phyloP scores from a whole-genome alignment of 164 flowering plant genomes.

The Dillenia suffruticosa region DNA sequence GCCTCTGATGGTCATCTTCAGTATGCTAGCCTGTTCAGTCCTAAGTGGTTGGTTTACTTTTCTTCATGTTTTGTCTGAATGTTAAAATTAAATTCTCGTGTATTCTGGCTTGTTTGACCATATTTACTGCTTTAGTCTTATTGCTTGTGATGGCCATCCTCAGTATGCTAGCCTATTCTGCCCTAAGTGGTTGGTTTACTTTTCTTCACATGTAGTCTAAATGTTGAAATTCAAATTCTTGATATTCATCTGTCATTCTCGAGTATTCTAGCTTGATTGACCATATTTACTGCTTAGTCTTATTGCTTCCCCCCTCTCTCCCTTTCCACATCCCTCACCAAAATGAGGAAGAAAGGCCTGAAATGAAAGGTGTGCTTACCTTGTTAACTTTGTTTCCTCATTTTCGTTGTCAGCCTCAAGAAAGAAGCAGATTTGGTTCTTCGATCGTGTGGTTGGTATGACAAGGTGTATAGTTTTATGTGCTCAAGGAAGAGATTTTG shows the following conservation, averaged over 20 bases:
- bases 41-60: no score
- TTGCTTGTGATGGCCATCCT: no score
- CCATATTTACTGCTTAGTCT: not conserved
- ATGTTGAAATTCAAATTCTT: no score
- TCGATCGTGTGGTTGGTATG: constrained; percentile 71
- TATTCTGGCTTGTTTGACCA: not conserved
- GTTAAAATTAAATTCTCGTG: no score
- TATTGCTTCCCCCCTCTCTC: not conserved
- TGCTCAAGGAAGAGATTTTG: constrained; percentile 44
- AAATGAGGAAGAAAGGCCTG: not conserved
- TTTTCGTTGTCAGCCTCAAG: constrained; percentile 43
- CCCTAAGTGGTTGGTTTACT: no score
- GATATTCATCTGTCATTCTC: no score
- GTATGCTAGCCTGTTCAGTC: no score
- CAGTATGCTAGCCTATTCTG: no score
- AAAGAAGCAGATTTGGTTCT: constrained; percentile 50
- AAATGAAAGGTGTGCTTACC: not conserved
- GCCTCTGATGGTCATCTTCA: no score
- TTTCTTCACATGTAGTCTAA: no score
- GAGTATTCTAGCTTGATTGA: not conserved
- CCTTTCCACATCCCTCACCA: no score
- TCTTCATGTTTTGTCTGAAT: no score
- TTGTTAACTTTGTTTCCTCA: not conserved
- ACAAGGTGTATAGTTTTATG: constrained; percentile 63
- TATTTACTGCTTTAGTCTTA: not conserved